Evolutionary conservation across 176 grass and related monocot genomes (phyloP).

Genomic region (Oropetium thomaeum): DNA sequence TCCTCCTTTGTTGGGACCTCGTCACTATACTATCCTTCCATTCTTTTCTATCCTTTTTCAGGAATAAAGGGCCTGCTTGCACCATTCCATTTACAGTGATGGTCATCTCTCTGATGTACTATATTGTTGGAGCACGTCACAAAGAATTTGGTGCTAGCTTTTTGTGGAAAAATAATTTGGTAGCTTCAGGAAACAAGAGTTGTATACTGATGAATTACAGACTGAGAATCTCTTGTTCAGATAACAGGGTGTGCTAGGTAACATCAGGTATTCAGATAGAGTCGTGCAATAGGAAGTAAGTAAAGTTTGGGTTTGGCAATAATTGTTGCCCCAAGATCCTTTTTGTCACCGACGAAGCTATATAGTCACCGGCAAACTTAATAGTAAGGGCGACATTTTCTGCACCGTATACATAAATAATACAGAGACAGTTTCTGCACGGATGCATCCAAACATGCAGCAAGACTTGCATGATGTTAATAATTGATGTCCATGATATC

Average conservation of each 20-base stretch:
- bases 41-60: not conserved
- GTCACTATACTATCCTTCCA: not conserved
- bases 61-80: not conserved
- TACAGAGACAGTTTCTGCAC: not conserved
- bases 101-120: not conserved
- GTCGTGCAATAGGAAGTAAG: not conserved
- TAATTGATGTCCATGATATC: not conserved
- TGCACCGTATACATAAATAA: not conserved
- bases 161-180: no score
- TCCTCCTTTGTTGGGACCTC: conserved; percentile 1
- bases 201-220: not conserved
- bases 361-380: not conserved
- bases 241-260: not conserved
- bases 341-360: not conserved
- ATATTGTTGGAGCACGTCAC: not conserved
- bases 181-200: not conserved
- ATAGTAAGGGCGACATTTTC: not conserved
- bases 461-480: not conserved
- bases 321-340: conserved; percentile 1
- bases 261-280: not conserved
- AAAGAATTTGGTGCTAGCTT: not conserved
- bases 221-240: not conserved
- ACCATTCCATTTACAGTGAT: conserved; percentile 14
- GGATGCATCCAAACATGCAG: not conserved
- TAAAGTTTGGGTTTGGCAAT: not conserved